phyloP scores from a whole-genome alignment of 345 rosid species.

The Geranium brycei region DNA sequence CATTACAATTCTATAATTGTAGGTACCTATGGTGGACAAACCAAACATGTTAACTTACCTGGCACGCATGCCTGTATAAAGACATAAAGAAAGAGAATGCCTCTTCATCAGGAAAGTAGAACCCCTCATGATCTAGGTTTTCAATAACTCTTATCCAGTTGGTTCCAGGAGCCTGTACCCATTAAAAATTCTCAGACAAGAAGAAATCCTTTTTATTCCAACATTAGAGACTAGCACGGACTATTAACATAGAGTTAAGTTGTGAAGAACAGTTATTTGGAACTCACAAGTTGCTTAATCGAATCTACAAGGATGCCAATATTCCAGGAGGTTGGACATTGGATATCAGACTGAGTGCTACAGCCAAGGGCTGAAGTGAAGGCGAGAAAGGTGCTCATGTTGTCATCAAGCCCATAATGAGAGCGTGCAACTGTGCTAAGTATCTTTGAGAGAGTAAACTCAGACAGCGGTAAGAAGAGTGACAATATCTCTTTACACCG shows the following conservation, averaged over 20 bases:
- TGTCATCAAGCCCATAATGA: conserved; percentile 46
- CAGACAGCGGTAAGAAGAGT: conserved; percentile 55
- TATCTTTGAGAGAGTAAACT: conserved; percentile 56
- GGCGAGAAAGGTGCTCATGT: conserved; percentile 45
- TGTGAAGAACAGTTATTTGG: background rate
- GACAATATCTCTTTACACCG: conserved; percentile 72
- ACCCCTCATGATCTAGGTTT: conserved; percentile 77
- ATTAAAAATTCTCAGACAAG: conserved; percentile 6
- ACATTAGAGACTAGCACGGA: background rate
- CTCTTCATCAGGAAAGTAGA: conserved; percentile 66
- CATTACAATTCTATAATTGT: background rate
- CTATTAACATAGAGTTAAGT: conserved; percentile 8
- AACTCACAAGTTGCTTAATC: conserved; percentile 66
- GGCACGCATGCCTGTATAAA: conserved; percentile 60
- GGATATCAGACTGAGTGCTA: conserved; percentile 35
- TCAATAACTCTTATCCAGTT: conserved; percentile 70
- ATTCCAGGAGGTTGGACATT: conserved; percentile 55
- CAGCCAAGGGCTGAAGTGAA: conserved; percentile 61
- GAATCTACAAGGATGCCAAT: conserved; percentile 56
- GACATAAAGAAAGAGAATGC: conserved; percentile 78
- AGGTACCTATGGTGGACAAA: background rate
- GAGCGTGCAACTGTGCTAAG: conserved; percentile 44
- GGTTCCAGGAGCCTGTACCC: conserved; percentile 71
- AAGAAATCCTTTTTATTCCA: background rate
- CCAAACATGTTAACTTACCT: conserved; percentile 29